Percentiles rank a stretch among this genome's conserved stretches.
Conservation (phyloP, 2,329 filamentous ascomycete species). For the Coniochaeta prunicola region DNA sequence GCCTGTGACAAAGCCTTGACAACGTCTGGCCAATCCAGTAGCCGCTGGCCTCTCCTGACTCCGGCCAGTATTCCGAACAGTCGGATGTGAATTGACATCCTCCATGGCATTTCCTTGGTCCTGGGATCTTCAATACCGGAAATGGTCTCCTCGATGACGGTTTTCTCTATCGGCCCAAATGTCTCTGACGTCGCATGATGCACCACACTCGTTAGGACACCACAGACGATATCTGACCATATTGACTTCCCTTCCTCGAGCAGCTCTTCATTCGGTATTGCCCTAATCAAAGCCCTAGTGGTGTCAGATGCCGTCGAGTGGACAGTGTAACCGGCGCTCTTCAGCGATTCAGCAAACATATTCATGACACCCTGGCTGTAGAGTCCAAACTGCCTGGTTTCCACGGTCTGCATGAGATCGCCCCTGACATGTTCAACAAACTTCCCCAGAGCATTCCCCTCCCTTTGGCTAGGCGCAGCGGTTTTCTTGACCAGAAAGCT, state of each 20-base stretch:
- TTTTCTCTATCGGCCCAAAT: conserved; percentile 60
- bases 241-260: conserved; percentile 28
- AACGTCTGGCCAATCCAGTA: conserved; percentile 64
- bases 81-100: conserved; percentile 40
- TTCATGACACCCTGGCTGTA: conserved; percentile 89
- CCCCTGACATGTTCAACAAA: conserved; percentile 67
- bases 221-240: conserved; percentile 63
- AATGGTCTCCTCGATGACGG: conserved; percentile 46
- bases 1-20: conserved; percentile 48
- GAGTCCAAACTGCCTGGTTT: conserved; percentile 52
- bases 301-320: conserved; percentile 53
- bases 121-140: conserved; percentile 28
- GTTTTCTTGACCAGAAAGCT: conserved; percentile 91
- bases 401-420: conserved; percentile 52
- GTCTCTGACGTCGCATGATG: conserved; percentile 73
- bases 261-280: conserved; percentile 43
- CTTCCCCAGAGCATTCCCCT: conserved; percentile 56
- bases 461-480: conserved; percentile 67
- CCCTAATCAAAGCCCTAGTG: conserved; percentile 42
- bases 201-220: conserved; percentile 71
- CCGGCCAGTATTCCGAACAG: conserved; percentile 65
- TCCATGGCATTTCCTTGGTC: conserved; percentile 25
- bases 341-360: conserved; percentile 78
- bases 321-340: conserved; percentile 51
- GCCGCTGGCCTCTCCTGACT: conserved; percentile 72